Evolutionary conservation across 2,329 filamentous ascomycete species (phyloP).

Genomic region (Amauroascus niger): DNA sequence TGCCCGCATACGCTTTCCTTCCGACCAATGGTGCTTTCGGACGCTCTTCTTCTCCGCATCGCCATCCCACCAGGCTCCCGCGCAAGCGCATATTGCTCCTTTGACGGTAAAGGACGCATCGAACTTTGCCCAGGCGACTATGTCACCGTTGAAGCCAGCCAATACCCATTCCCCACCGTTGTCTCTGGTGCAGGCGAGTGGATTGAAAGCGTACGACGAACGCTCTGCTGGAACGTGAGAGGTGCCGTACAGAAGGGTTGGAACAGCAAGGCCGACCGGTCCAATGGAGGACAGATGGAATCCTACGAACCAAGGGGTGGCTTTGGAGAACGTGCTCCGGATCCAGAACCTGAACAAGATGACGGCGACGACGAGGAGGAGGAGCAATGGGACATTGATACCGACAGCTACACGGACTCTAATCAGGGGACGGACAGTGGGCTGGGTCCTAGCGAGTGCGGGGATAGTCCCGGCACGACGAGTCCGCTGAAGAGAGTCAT

Average conservation of each 20-base stretch:
- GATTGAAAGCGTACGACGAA: constrained; percentile 91
- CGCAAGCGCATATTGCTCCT: constrained; percentile 90
- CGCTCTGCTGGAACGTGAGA: constrained; percentile 87
- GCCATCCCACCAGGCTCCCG: constrained; percentile 75
- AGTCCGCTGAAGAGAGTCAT: constrained; percentile 63
- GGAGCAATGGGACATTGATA: constrained; percentile 87
- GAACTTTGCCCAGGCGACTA: constrained; percentile 89
- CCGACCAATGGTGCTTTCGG: constrained; percentile 93
- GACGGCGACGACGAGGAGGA: constrained; percentile 46
- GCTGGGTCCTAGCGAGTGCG: constrained; percentile 57
- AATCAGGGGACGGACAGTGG: constrained; percentile 37
- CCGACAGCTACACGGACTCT: constrained; percentile 46
- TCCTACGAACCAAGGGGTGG: neutral
- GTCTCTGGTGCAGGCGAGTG: constrained; percentile 83
- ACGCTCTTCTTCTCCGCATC: constrained; percentile 85
- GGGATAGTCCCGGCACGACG: constrained; percentile 45
- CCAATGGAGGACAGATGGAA: constrained; percentile 20
- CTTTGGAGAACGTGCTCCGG: neutral
- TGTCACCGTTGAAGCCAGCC: constrained; percentile 89
- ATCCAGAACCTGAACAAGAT: constrained; percentile 16
- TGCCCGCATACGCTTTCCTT: constrained; percentile 96
- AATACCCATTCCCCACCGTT: constrained; percentile 95
- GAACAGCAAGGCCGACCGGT: constrained; percentile 39
- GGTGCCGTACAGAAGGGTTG: constrained; percentile 87
- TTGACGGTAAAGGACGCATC: constrained; percentile 92